phyloP scores from a whole-genome alignment of 768 basidiomycete genomes.

The Mycena chlorophos region DNA sequence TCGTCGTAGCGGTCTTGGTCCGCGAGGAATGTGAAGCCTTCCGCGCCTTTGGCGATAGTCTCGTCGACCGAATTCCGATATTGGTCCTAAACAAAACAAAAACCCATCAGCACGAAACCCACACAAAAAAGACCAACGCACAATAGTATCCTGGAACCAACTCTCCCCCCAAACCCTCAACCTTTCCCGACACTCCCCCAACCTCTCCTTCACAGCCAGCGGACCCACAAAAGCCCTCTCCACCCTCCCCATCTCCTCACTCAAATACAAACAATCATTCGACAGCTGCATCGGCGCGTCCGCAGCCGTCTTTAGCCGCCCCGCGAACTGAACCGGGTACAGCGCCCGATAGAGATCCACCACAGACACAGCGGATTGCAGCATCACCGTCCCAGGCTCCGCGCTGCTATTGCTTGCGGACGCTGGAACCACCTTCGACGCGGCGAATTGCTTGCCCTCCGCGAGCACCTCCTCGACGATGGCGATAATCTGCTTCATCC shows the following conservation, averaged over 20 bases:
- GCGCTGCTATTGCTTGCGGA: conserved; percentile 29
- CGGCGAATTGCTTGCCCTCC: conserved; percentile 66
- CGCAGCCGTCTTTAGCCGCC: conserved; percentile 46
- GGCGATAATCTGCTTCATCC: conserved; percentile 52
- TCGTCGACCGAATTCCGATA: conserved; percentile 46
- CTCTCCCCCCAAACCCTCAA: conserved; percentile 61
- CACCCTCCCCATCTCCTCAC: conserved; percentile 49
- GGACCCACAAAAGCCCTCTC: conserved; percentile 25
- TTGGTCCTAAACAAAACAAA: conserved; percentile 41
- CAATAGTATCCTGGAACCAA: conserved; percentile 72
- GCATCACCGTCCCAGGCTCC: conserved; percentile 54
- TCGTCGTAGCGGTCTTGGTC: conserved; percentile 76
- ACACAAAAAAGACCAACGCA: conserved; percentile 40
- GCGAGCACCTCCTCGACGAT: conserved; percentile 61
- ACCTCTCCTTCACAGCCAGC: conserved; percentile 40
- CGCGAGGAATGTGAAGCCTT: conserved; percentile 67
- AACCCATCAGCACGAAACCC: too few species aligned
- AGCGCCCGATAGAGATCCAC: conserved; percentile 82
- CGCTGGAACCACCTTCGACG: conserved; percentile 54
- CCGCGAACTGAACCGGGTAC: conserved; percentile 62
- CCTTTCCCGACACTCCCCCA: conserved; percentile 51
- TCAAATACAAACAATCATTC: conserved; percentile 78
- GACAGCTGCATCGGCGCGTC: conserved; percentile 70
- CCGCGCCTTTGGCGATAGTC: conserved; percentile 51
- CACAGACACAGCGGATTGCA: conserved; percentile 60